Conservation (phyloP, 257 asterid species). For the Petunia axillaris region DNA sequence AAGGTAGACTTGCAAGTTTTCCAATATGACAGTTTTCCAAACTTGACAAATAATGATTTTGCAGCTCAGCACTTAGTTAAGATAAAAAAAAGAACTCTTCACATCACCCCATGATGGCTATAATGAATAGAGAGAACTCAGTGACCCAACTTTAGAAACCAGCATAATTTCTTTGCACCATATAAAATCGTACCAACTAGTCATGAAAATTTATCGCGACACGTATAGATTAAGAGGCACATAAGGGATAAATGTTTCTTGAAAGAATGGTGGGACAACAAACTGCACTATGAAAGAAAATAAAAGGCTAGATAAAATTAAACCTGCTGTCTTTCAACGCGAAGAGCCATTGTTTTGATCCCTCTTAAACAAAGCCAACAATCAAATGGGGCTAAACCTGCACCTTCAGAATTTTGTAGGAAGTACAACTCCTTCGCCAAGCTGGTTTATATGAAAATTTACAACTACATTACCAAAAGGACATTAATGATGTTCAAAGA, state of each 20-base stretch:
- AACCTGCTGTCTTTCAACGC: constrained; percentile 96
- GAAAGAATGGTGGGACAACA: neutral
- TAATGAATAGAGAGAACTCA: neutral
- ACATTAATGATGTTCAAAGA: neutral
- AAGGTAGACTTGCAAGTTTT: too few relatives aligned
- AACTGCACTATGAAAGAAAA: neutral
- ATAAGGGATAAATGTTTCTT: neutral
- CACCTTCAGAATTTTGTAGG: constrained; percentile 93
- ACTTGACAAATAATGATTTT: too few relatives aligned
- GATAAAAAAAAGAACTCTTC: neutral
- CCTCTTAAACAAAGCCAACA: constrained; percentile 98
- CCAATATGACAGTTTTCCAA: too few relatives aligned
- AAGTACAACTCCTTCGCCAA: constrained; percentile 73
- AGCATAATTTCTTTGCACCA: neutral
- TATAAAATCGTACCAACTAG: too few relatives aligned
- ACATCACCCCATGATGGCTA: neutral
- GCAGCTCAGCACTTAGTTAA: neutral
- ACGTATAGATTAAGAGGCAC: too few relatives aligned
- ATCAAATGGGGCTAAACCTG: constrained; percentile 94
- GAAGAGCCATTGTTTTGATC: constrained; percentile 82
- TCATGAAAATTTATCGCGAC: too few relatives aligned
- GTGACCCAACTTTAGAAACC: neutral
- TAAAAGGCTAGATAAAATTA: neutral
- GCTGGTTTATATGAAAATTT: constrained; percentile 40
- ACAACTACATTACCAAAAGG: constrained; percentile 3